Base-by-base conservation (phyloP, 2,329 filamentous ascomycete genomes). In the Clonostachys solani region DNA sequence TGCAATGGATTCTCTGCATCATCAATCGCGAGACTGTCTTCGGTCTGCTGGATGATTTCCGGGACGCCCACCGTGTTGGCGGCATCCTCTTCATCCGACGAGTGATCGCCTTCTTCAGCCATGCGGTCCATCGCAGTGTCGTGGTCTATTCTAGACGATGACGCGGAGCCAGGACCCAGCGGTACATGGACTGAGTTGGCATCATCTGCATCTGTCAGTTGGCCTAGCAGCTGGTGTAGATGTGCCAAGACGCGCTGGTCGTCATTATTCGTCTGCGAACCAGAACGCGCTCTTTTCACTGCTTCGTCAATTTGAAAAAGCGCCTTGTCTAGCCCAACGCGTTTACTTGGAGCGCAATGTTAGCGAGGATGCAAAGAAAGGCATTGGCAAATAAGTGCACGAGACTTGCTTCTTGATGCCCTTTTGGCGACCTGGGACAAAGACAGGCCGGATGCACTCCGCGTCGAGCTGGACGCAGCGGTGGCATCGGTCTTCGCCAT, bases 1-100 rank as follows among this genome's bases (percentile, higher is more conserved):
- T 90, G 86, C 6, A 89, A 67, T 0, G 86, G 86, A 50, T 89
- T 90, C 57, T 90, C 86, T 5, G 86, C 86, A 60, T 88, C 86
- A 54, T 89, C 85, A 23, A 87, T 69, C 12, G 81, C 75, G 33
- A 86, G 72, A 43, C 69, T 76, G 46, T 82, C 79, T 36, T 76
- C 71, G 2, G 57, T 59, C 10, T 54, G 52, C 33, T 59, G 62
- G 0, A 57, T 55, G 5, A 63, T 56, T 5, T 60, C 57, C 1
- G 61, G 53, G 52, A 58, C 57, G 5, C 53, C 51, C 12, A 54
- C 52, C 3, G 46, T 44, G 5, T 59, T 55, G 53, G 55, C 5
- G 61, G 61, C 17, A 23, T 63, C 62, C 5, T 61, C 59, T 6
- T 63, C 63, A 42, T 59, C 59, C 5, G 64, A 64, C 5, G 64